Evolutionary conservation across 108 stramenopile genomes (phyloP).

Genomic region (Nitzschia sp.): DNA sequence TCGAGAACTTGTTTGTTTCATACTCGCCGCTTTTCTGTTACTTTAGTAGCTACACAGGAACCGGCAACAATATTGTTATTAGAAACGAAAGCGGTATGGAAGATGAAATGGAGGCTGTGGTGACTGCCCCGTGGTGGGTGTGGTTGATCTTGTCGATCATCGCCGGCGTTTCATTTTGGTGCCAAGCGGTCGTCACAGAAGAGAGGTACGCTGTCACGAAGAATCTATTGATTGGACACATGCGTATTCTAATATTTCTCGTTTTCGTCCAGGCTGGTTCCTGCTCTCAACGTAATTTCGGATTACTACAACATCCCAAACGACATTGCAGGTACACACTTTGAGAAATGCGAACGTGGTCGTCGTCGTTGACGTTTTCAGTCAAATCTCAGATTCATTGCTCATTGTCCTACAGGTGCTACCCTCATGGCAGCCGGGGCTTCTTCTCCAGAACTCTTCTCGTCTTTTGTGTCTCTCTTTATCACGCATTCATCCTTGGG

Average conservation of each 20-base stretch:
- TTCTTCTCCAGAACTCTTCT: conserved; percentile 74
- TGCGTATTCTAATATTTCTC: neutral
- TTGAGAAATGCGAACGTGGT: no score
- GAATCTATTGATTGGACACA: no score
- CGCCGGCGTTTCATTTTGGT: conserved; percentile 61
- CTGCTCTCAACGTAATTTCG: conserved; percentile 81
- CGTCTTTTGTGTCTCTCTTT: conserved; percentile 73
- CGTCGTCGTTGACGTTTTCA: neutral
- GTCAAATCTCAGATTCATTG: neutral
- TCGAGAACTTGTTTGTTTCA: no score
- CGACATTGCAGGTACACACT: conserved; percentile 60
- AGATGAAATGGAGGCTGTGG: neutral
- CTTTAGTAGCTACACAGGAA: no score
- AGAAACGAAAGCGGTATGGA: neutral
- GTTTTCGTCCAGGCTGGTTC: conserved; percentile 50
- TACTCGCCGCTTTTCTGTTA: no score
- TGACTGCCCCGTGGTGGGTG: conserved; percentile 5
- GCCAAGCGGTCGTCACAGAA: conserved; percentile 74
- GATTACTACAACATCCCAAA: conserved; percentile 65
- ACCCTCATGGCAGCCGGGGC: conserved; percentile 87
- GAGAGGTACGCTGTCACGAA: conserved; percentile 39
- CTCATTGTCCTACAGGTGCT: conserved; percentile 38
- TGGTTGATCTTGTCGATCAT: conserved; percentile 37
- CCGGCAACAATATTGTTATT: no score
- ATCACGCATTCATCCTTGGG: conserved; percentile 82